phyloP scores from a whole-genome alignment of 495 filamentous ascomycete genomes.

The Monascus purpureus region DNA sequence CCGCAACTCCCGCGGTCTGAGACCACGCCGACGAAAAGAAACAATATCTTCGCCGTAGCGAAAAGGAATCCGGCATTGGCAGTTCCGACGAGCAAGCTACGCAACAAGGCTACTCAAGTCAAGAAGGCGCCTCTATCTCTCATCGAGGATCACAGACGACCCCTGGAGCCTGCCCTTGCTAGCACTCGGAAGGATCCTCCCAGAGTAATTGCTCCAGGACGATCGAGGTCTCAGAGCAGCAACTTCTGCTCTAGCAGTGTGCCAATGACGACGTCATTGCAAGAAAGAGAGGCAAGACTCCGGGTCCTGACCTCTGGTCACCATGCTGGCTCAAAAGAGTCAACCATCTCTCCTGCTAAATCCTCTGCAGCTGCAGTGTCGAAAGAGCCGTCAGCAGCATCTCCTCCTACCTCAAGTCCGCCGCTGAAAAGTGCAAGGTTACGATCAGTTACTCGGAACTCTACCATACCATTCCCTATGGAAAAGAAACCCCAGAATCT shows the following conservation, averaged over 20 bases:
- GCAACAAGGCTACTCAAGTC: constrained; percentile 22
- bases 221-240: constrained; percentile 4
- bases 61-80: constrained; percentile 23
- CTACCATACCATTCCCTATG: neutral
- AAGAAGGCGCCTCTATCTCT: constrained; percentile 25
- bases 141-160: constrained; percentile 28
- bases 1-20: constrained; percentile 6
- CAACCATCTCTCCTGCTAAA: neutral
- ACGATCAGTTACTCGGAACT: neutral
- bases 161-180: constrained; percentile 8
- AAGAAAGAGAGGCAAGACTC: constrained; percentile 18
- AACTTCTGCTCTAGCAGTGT: constrained; percentile 1
- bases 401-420: neutral
- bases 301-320: constrained; percentile 16
- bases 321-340: constrained; percentile 2
- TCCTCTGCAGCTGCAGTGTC: constrained; percentile 1
- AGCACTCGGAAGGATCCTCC: constrained; percentile 1
- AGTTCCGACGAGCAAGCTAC: constrained; percentile 26
- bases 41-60: constrained; percentile 21
- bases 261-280: constrained; percentile 8
- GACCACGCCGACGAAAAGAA: constrained; percentile 11
- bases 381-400: neutral
- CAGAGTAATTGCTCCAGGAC: constrained; percentile 11
- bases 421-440: neutral
- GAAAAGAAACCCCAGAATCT: too few relatives aligned